Conservation (phyloP, 192 early-diverging fungal genomes). For the Dissophora globulifera region DNA sequence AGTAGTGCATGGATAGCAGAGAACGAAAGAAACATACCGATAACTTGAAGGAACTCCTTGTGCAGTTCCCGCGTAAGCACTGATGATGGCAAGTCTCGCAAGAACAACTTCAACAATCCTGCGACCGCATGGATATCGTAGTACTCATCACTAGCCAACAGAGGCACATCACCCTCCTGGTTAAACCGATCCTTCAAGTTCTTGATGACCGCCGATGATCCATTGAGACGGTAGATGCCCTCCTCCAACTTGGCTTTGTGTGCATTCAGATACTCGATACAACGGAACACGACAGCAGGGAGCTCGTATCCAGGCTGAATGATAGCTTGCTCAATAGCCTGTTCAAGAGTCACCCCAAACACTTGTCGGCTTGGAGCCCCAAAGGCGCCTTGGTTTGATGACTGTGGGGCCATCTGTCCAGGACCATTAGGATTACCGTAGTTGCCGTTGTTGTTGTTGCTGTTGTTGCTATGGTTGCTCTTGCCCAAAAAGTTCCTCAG, state of each 20-base stretch:
- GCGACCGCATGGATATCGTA: constrained; percentile 96
- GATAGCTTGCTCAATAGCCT: constrained; percentile 74
- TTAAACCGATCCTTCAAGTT: constrained; percentile 86
- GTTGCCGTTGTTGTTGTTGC: constrained; percentile 16
- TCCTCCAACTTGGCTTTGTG: constrained; percentile 91
- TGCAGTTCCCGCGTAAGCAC: constrained; percentile 91
- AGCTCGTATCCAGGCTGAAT: constrained; percentile 83
- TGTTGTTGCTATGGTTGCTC: constrained; percentile 6
- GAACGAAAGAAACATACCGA: constrained; percentile 59
- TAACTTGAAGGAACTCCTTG: constrained; percentile 84
- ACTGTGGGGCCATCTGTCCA: neutral
- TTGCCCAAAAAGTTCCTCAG: constrained; percentile 44
- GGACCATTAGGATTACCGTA: neutral
- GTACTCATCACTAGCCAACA: constrained; percentile 67
- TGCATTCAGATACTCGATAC: constrained; percentile 95
- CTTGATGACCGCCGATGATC: constrained; percentile 78
- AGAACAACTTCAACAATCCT: constrained; percentile 90
- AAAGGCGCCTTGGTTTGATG: constrained; percentile 2
- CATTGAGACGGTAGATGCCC: constrained; percentile 94
- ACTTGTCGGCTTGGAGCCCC: constrained; percentile 56
- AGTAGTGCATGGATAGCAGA: too few relatives aligned
- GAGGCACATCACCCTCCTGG: constrained; percentile 78
- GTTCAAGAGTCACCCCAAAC: constrained; percentile 90
- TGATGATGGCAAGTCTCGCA: constrained; percentile 89
- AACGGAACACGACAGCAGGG: constrained; percentile 92